Evolutionary conservation across 2,329 filamentous ascomycete species (phyloP).

Genomic region (Penicillium sp.): DNA sequence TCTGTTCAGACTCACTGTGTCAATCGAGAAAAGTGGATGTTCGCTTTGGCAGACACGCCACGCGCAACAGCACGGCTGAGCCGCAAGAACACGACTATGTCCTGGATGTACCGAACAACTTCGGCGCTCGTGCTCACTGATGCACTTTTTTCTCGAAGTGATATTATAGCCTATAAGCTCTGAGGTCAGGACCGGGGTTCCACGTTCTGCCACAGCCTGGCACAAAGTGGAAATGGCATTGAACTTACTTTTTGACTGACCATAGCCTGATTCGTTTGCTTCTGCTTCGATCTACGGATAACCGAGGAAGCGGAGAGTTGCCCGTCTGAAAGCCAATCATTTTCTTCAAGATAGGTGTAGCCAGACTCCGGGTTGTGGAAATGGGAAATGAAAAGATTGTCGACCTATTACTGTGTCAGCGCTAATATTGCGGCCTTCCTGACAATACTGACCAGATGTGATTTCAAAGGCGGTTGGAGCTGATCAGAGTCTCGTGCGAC

Average conservation of each 20-base stretch:
- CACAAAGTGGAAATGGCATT: neutral
- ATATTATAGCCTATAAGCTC: slow-evolving; percentile 47
- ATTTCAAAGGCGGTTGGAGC: slow-evolving; percentile 34
- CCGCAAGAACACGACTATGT: slow-evolving; percentile 80
- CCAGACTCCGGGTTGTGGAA: slow-evolving; percentile 71
- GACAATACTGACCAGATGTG: slow-evolving; percentile 39
- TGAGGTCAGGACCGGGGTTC: slow-evolving; percentile 1
- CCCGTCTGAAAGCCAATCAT: slow-evolving; percentile 38
- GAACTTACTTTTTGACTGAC: slow-evolving; percentile 25
- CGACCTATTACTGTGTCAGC: slow-evolving; percentile 51
- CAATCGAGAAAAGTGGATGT: slow-evolving; percentile 69
- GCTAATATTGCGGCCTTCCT: neutral
- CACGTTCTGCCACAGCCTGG: neutral
- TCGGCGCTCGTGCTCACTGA: slow-evolving; percentile 67
- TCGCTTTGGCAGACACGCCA: slow-evolving; percentile 73
- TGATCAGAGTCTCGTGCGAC: slow-evolving; percentile 43
- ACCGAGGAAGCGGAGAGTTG: slow-evolving; percentile 38
- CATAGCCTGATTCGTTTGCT: slow-evolving; percentile 17
- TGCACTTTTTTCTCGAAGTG: slow-evolving; percentile 57
- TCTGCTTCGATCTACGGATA: slow-evolving; percentile 29
- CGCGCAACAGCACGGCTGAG: slow-evolving; percentile 79
- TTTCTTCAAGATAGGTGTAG: slow-evolving; percentile 69
- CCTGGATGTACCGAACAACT: slow-evolving; percentile 77
- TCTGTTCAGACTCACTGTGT: slow-evolving; percentile 47
- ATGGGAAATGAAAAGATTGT: slow-evolving; percentile 84